These are phyloP conservation scores for Tubosaeta sp. DNA, from an alignment of 768 basidiomycete species.

Conservation along the genomic window DNA sequence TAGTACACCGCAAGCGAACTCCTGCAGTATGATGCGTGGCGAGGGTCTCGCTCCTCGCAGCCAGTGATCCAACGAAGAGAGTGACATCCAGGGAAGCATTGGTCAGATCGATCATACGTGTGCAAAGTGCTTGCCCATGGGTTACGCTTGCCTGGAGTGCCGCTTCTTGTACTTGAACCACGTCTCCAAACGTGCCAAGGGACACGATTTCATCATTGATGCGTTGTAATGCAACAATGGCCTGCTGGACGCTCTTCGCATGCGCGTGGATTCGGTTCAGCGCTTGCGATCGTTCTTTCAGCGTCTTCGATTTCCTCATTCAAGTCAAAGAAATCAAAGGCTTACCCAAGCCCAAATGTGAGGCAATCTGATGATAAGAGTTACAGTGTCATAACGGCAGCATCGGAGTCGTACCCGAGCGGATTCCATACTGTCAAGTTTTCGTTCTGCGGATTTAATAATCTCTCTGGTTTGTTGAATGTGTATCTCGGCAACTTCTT, in stretches of 20 bases:
- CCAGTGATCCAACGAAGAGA: constrained; percentile 11
- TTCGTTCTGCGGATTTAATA: constrained; percentile 9
- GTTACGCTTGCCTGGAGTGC: constrained; percentile 7
- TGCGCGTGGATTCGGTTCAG: background rate
- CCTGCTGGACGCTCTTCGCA: constrained; percentile 12
- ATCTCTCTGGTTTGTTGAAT: constrained; percentile 11
- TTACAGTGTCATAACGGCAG: background rate
- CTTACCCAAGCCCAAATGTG: constrained; percentile 14
- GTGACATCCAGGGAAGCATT: constrained; percentile 14
- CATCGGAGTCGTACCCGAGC: constrained; percentile 7
- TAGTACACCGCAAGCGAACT: constrained; percentile 7
- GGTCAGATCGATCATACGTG: constrained; percentile 12
- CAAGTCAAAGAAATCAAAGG: constrained; percentile 14
- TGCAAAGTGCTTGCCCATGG: constrained; percentile 8
- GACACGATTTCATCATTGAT: constrained; percentile 1
- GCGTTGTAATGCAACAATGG: background rate
- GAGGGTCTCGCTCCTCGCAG: constrained; percentile 14
- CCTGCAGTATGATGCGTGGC: constrained; percentile 7
- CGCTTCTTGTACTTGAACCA: constrained; percentile 2
- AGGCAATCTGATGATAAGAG: constrained; percentile 1
- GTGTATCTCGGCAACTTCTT: constrained; percentile 1
- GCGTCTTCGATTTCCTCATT: constrained; percentile 11
- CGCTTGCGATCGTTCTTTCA: constrained; percentile 6
- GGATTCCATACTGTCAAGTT: constrained; percentile 11
- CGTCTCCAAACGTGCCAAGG: constrained; percentile 4